Percentiles rank a stretch among this genome's conserved stretches.
These are phyloP conservation scores for Phaffomyces opuntiae DNA, from an alignment of 805 yeast species.

Conservation along the genomic window DNA sequence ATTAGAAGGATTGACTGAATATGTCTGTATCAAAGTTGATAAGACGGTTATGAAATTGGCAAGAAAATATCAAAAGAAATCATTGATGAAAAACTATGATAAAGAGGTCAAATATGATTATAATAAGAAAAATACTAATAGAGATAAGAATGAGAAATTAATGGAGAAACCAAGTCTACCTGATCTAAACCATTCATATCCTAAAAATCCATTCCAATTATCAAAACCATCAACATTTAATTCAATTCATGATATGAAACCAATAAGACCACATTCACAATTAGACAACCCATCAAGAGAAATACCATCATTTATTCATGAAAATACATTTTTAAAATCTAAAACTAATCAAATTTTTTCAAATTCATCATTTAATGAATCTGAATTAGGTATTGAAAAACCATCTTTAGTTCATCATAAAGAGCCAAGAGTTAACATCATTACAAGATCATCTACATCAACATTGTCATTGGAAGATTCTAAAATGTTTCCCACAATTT, in stretches of 20 bases:
- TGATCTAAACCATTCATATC: not conserved
- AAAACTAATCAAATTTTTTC: no score
- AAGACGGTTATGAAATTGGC: slow-evolving; percentile 48
- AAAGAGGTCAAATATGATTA: not conserved
- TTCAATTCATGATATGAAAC: not conserved
- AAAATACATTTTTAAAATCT: not conserved
- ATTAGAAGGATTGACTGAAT: slow-evolving; percentile 45
- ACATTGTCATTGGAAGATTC: no score
- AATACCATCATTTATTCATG: not conserved
- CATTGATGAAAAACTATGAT: slow-evolving; percentile 17
- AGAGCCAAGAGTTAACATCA: not conserved
- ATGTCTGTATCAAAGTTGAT: slow-evolving; percentile 55
- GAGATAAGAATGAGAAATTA: not conserved
- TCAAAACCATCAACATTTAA: slow-evolving; percentile 5
- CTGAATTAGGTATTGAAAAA: not conserved
- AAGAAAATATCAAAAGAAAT: slow-evolving; percentile 28
- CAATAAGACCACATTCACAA: slow-evolving; percentile 4
- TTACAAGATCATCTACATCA: not conserved
- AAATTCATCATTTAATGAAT: no score
- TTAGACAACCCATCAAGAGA: not conserved
- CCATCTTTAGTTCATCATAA: slow-evolving; percentile 4
- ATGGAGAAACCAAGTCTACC: slow-evolving; percentile 9
- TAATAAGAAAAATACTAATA: not conserved
- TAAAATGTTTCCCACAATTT: no score
- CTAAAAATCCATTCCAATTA: not conserved